A percentile compares a stretch with the other conserved stretches of the same genome.
Evolutionary conservation across 2,329 filamentous ascomycete genomes (phyloP).

Genomic region (Coniochaeta sp.): DNA sequence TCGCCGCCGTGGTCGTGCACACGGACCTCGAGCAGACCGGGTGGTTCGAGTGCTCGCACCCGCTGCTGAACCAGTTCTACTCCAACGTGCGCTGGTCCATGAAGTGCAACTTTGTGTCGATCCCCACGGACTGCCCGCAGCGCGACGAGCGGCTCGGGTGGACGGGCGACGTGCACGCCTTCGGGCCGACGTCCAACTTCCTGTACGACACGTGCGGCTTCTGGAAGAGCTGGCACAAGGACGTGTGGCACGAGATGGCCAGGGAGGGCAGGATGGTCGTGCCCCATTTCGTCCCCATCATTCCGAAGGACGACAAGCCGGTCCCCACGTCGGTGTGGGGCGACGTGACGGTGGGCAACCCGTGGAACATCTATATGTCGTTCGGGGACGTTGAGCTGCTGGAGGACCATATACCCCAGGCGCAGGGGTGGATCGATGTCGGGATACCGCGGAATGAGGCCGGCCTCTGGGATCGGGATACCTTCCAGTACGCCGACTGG

Average conservation of each 20-base stretch:
- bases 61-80: conserved; percentile 45
- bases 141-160: conserved; percentile 47
- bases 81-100: conserved; percentile 49
- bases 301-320: conserved; percentile 13
- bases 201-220: conserved; percentile 47
- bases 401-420: conserved; percentile 17
- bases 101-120: conserved; percentile 49
- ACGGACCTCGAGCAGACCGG: conserved; percentile 45
- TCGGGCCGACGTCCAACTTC: conserved; percentile 42
- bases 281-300: conserved; percentile 20
- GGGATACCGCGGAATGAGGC: conserved; percentile 19
- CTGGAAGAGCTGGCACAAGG: conserved; percentile 40
- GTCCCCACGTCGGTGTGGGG: conserved; percentile 24
- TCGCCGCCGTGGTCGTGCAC: conserved; percentile 32
- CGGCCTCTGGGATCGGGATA: conserved; percentile 29
- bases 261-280: conserved; percentile 26
- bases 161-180: conserved; percentile 45
- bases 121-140: too few relatives aligned
- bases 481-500: too few relatives aligned
- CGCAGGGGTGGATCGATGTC: conserved; percentile 21
- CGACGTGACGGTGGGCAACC: conserved; percentile 22
- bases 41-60: conserved; percentile 43
- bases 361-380: conserved; percentile 21
- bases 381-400: conserved; percentile 22
- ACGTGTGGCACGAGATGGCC: conserved; percentile 26